Conservation (phyloP, 257 asterid genomes). For the Fraxinus anomala region DNA sequence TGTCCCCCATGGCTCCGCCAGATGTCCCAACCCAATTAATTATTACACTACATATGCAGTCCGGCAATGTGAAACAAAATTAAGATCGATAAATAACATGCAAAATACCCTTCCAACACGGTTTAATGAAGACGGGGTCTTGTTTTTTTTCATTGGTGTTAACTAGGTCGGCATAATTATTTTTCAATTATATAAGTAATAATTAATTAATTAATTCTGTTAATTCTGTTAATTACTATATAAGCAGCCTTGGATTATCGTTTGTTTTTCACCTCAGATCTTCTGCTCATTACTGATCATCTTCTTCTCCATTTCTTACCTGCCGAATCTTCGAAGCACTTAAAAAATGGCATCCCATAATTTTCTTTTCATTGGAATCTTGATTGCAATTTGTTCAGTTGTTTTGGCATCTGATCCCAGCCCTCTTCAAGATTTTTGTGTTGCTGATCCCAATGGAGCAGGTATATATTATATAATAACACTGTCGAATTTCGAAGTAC, state of each 20-base stretch:
- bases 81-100: neutral
- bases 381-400: slow-evolving; percentile 25
- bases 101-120: neutral
- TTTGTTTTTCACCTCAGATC: neutral
- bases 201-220: neutral
- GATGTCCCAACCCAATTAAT: too few relatives aligned
- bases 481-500: too few relatives aligned
- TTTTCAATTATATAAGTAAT: neutral
- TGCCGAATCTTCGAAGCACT: neutral
- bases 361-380: slow-evolving; percentile 17
- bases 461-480: slow-evolving; percentile 19
- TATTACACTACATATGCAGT: neutral
- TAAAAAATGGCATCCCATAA: slow-evolving; percentile 31
- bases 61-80: neutral
- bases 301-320: neutral
- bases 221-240: neutral
- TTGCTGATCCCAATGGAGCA: slow-evolving; percentile 33
- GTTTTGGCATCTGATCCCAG: slow-evolving; percentile 48
- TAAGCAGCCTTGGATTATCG: neutral
- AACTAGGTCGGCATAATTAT: neutral
- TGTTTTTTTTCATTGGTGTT: neutral
- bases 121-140: neutral
- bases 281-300: neutral
- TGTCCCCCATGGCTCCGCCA: too few relatives aligned
- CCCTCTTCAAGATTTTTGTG: slow-evolving; percentile 57